Conservation (phyloP, 1,139 yeast species). For the Geotrichum restrictum region DNA sequence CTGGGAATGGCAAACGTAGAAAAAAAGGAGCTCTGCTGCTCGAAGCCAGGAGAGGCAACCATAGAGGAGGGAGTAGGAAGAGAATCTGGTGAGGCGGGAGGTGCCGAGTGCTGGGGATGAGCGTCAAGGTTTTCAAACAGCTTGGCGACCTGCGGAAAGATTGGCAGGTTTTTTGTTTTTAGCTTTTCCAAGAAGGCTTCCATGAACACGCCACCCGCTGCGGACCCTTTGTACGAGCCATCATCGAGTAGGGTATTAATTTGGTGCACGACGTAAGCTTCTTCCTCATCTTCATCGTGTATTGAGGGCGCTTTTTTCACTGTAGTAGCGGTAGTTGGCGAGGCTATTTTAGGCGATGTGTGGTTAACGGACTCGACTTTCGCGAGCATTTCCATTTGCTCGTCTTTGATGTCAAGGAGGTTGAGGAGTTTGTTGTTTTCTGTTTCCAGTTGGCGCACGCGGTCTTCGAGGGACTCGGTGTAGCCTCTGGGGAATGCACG, state of each 20-base stretch:
- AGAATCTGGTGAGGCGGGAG: conserved; percentile 21
- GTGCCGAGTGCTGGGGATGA: conserved; percentile 6
- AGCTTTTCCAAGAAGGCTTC: conserved; percentile 33
- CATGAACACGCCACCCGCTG: conserved; percentile 36
- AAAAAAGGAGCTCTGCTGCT: conserved; percentile 5
- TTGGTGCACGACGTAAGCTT: conserved; percentile 31
- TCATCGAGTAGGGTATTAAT: conserved; percentile 31
- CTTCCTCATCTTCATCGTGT: conserved; percentile 27
- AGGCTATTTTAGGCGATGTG: conserved; percentile 1
- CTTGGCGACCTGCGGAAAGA: conserved; percentile 25
- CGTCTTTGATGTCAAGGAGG: conserved; percentile 57
- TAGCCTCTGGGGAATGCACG: conserved; percentile 72
- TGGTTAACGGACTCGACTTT: conserved; percentile 29
- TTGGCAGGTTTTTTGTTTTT: conserved; percentile 26
- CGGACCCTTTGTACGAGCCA: conserved; percentile 36
- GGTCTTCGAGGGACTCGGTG: conserved; percentile 65
- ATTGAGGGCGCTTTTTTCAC: conserved; percentile 13
- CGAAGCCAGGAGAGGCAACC: conserved; percentile 6
- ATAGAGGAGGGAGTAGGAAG: conserved; percentile 17
- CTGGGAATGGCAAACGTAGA: conserved; percentile 29
- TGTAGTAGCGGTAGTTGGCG: conserved; percentile 1
- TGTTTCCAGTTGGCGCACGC: conserved; percentile 58
- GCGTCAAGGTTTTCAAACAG: conserved; percentile 24
- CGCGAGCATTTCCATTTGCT: conserved; percentile 47
- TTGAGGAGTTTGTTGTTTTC: conserved; percentile 52